Base-by-base conservation (phyloP, 192 early-diverging fungal species). In the Podila minutissima region DNA sequence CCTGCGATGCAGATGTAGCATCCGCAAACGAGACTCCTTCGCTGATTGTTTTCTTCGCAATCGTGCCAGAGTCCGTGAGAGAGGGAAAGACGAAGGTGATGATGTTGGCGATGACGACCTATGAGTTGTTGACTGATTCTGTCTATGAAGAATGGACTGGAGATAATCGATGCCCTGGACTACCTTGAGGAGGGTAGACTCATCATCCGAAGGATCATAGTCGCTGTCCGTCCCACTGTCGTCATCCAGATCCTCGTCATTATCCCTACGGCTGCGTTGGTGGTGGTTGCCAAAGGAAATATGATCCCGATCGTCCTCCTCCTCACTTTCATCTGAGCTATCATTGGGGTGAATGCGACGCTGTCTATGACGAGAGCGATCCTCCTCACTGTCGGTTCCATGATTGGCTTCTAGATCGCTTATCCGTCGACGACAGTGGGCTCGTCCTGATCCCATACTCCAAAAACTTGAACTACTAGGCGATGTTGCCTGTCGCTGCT, bases 121-220 rank as follows among this genome's bases (percentile, higher is more conserved):
- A 3, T 32, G 48, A 12, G 13, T 8, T 5, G n/a, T 37, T 61
- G 33, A 26, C 19, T 61, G 33, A 10, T 31, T 5, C 17, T 33
- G 68, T 7, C 19, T 17, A 51, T 31, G 48, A 0, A 48, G 32
- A 13, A 38, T 32, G 19, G 29, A 26, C 15, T 61, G 59, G 59
- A 61, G 59, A 33, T 35, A 35, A 26, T 81, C 77, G 19, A 81
- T 50, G 0, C 62, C 62, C 15, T 71, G 69, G 48, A 81, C 62
- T 17, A 81, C 24, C 22, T 61, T 81, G 66, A 81, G 69, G 29
- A 81, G 32, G 8, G 71, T 28, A 6, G 66, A 69, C 19, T 81
- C 77, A 22, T 81, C 77, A 6, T 81, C 77, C 0, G 71, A 72
- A 19, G 66, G 38, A 35, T 72, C 76, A 38, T 64, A 77, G 5